Base-by-base conservation (phyloP, 2,329 filamentous ascomycete genomes). In the Xylariaceae sp. region DNA sequence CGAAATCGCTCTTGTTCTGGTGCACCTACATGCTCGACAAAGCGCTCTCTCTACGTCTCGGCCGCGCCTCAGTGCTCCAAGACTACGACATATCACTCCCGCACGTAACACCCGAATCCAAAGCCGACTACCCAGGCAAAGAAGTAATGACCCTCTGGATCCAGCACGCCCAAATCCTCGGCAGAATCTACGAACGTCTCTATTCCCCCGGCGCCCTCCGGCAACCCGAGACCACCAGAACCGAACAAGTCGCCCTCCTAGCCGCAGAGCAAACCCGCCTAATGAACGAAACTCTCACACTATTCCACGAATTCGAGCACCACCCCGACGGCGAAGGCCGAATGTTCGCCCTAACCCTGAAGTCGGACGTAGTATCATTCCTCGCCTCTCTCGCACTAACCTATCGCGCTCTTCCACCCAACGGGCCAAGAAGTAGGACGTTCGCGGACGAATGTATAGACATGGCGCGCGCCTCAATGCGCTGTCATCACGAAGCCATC, bases 1-100 rank as follows among this genome's bases (percentile, higher is more conserved):
- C 66, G 61, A 72, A 72, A 57, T 69, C 64, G 1, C 58, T 72
- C 1, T 60, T 84, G 9, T 86, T 86, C 60, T 86, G 82, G 82
- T 73, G 70, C 36, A 66, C 79, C 0, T 85, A 84, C 56, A 74
- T 78, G 43, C 66, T 83, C 14, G 77, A 84, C 54, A 82, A 80
- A 53, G 74, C 74, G 16, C 67, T 84, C 16, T 78, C 79, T 0
- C 71, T 85, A 3, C 74, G 79, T 2, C 67, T 84, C 4, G 82
- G 82, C 0, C 74, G 72, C 14, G 69, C 79, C 0, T 77, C 80
- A 0, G 73, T 73, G 5, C 74, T 84, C 2, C 80, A 79, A 41
- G 79, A 83, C 58, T 83, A 77, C 65, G 81, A 84, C 53, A 78
- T 84, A 50, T 79, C 66, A 14, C 64, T 70, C 5, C 73, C 66